A percentile compares a stretch with the other conserved stretches of the same genome.
These are phyloP conservation scores for Daldinia eschscholtzii DNA, from an alignment of 2,329 filamentous ascomycete genomes.

Conservation along the genomic window DNA sequence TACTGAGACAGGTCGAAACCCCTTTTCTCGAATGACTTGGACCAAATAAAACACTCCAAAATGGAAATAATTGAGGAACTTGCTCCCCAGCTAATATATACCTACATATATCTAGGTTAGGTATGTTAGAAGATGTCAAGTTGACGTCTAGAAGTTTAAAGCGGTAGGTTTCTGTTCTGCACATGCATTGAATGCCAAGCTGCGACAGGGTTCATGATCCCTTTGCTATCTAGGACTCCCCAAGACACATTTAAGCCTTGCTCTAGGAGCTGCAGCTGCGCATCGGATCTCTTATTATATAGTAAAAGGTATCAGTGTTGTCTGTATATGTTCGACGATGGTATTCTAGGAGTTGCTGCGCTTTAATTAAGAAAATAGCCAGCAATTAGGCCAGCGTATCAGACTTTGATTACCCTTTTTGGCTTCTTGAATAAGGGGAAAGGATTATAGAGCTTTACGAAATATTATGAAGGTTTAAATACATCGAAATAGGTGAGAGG, in stretches of 20 bases:
- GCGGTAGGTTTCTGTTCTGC: slow-evolving; percentile 1
- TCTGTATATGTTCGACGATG: not conserved
- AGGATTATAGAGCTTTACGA: too few relatives aligned
- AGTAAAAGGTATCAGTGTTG: not conserved
- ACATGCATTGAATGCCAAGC: not conserved
- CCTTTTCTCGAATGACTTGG: not conserved
- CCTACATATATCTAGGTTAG: not conserved
- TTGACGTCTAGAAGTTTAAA: slow-evolving; percentile 5
- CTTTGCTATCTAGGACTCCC: not conserved
- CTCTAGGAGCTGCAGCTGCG: not conserved
- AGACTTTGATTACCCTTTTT: too few relatives aligned
- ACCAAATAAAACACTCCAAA: not conserved
- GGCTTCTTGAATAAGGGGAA: too few relatives aligned
- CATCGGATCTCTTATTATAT: not conserved
- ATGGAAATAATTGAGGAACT: not conserved
- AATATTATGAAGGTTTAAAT: too few relatives aligned
- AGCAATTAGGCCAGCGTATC: too few relatives aligned
- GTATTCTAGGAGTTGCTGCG: too few relatives aligned
- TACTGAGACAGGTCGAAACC: not conserved
- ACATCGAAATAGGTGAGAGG: too few relatives aligned
- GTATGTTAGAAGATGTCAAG: not conserved
- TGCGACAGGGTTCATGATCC: not conserved
- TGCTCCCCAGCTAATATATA: not conserved
- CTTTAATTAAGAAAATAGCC: too few relatives aligned
- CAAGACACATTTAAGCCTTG: not conserved